Base-by-base conservation (phyloP, 2,329 filamentous ascomycete species). In the Biscogniauxia sp. region DNA sequence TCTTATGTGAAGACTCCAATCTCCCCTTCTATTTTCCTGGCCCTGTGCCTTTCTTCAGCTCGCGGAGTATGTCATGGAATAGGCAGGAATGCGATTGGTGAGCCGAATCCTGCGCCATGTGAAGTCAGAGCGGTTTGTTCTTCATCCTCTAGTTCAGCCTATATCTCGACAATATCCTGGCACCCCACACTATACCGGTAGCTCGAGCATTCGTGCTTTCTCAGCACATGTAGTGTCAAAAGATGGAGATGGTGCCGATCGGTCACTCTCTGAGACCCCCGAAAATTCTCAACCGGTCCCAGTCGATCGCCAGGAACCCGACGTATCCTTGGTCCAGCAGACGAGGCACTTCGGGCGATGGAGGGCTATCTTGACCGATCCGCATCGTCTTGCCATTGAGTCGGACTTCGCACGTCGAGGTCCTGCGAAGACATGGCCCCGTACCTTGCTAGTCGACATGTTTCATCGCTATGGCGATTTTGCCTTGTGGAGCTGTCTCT, bases 61-160 rank as follows among this genome's bases (percentile, higher is more conserved):
- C 51, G 26, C 61, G 32, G 67, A 66, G 64, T 56, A 72, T 72
- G 70, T 69, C 50, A 67, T 56, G 55, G 59, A 51, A 61, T 65
- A 55, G 17, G 67, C 68, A 73, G 72, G 72, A 72, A 74, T 74
- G 72, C 72, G 70, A 72, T 58, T 68, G 68, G 69, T 63, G 69
- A 66, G 63, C 63, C 69, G 64, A 63, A 55, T 55, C 28, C 56
- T 69, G 64, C 70, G 70, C 71, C 62, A 74, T 71, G 70, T 73
- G 68, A 72, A 69, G 68, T 67, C 67, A 62, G 67, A 64, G 60
- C 61, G 59, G 59, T 60, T 65, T 59, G 50, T 63, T 56, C 58
- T 66, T 61, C 60, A 61, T 64, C 56, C 60, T 54, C 65, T 49
- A 56, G 57, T 54, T n/a, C 57, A 51, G 55, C 59, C 53, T 55